phyloP scores from a whole-genome alignment of 106 monocot genomes.

The Narthecium ossifragum region DNA sequence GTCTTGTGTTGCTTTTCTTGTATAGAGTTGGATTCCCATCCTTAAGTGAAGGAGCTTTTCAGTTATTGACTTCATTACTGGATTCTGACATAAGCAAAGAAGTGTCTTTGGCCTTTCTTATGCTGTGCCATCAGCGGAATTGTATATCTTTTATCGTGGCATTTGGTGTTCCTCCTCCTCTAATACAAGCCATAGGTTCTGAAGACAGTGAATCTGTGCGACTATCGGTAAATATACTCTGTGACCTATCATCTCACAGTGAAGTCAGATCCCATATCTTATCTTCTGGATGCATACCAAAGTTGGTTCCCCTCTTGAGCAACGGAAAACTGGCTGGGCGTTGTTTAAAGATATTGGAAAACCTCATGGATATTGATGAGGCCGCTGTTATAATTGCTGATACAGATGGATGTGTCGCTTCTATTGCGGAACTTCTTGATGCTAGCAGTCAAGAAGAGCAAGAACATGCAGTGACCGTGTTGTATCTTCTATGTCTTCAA shows the following conservation, averaged over 20 bases:
- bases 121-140: slow-evolving; percentile 18
- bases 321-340: slow-evolving; percentile 20
- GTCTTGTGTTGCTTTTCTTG: slow-evolving; percentile 6
- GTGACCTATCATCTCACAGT: slow-evolving; percentile 31
- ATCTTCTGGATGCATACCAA: slow-evolving; percentile 33
- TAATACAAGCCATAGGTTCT: slow-evolving; percentile 37
- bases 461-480: slow-evolving; percentile 43
- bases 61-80: slow-evolving; percentile 43
- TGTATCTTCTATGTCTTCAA: slow-evolving; percentile 41
- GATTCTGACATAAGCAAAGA: slow-evolving; percentile 39
- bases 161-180: slow-evolving; percentile 24
- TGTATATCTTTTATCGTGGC: slow-evolving; percentile 23
- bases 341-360: slow-evolving; percentile 48
- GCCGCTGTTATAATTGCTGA: slow-evolving; percentile 28
- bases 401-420: slow-evolving; percentile 42
- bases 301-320: slow-evolving; percentile 30
- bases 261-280: slow-evolving; percentile 37
- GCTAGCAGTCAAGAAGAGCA: slow-evolving; percentile 48
- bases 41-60: slow-evolving; percentile 32
- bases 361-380: slow-evolving; percentile 40
- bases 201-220: slow-evolving; percentile 29
- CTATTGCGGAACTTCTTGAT: slow-evolving; percentile 57
- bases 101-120: slow-evolving; percentile 47
- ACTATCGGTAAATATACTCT: slow-evolving; percentile 42
- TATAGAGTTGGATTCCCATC: slow-evolving; percentile 42